Evolutionary conservation across 768 basidiomycete species (phyloP), one percentile per base, ranked within the genome.

Genomic region (Suillus plorans): DNA sequence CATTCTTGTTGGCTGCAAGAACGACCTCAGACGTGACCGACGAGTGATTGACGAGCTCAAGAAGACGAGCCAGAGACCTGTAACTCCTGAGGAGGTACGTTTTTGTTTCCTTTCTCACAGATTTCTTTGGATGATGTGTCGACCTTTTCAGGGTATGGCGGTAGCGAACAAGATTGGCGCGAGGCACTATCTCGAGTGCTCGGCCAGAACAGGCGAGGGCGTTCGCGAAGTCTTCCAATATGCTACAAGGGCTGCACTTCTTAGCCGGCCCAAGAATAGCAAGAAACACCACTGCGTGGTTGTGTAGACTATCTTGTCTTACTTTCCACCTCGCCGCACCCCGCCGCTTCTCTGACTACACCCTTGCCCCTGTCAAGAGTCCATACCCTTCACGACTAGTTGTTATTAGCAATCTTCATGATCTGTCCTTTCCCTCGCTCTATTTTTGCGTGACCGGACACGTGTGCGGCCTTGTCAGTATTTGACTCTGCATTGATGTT

Each of bases 171-270:
- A 98, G 90, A 99, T 99, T 70, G 92, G 92, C 36, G 97, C 97
- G 6, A 92, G 89, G 80, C 90, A 94, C 75, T 99, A 99, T 79
- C 89, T 99, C 61, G 97, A 99, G 78, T 99, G 97, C 78, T 96
- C 94, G 62, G 95, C 95, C 76, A 91, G 90, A 84, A 89, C 94
- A 18, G 95, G 96, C 65, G 95, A 98, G 79, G 96, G 97, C 70
- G 97, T 99, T 57, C 89, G 92, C 67, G 96, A 99, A 79, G 97
- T 99, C 53, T 99, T 99, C 88, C 95, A 99, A 80, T 92, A 91
- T 70, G 97, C 97, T 61, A 98, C 97, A 31, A 89, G 95, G 68
- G 90, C 93, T 49, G 96, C 97, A 34, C 86, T 99, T 44, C 84
- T 95, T 66, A 82, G 77, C 78, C 83, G 85, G 76, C 72, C 77